phyloP scores from a whole-genome alignment of 1,139 yeast genomes.

The Hanseniaspora uvarum region DNA sequence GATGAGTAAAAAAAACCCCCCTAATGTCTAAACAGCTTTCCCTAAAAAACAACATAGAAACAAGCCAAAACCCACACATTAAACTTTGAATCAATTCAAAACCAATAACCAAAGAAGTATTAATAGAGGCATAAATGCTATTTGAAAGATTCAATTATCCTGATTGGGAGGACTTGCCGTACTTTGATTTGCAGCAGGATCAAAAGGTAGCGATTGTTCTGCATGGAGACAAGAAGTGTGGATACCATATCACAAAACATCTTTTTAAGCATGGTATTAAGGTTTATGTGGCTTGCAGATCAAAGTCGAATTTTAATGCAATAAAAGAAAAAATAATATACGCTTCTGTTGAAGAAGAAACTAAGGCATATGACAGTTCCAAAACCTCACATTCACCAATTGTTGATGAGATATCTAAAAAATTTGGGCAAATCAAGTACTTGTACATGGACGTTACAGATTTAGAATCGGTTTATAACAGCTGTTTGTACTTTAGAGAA shows the following conservation, averaged over 20 bases:
- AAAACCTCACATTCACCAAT: not conserved
- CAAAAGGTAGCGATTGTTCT: conserved; percentile 60
- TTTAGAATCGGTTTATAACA: conserved; percentile 47
- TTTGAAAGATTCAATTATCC: conserved; percentile 4
- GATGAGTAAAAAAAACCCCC: not conserved
- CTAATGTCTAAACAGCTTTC: not conserved
- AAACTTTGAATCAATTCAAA: too few relatives aligned
- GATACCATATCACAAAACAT: conserved; percentile 66
- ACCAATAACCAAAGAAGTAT: too few relatives aligned
- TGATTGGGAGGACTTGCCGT: conserved; percentile 30
- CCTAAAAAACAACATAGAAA: not conserved
- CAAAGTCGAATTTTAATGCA: conserved; percentile 33
- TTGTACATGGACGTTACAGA: conserved; percentile 55
- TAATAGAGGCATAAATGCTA: not conserved
- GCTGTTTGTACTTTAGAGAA: conserved; percentile 41
- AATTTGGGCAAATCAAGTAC: conserved; percentile 49
- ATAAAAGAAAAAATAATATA: conserved; percentile 45
- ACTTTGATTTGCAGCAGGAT: conserved; percentile 31
- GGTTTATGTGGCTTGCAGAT: conserved; percentile 66
- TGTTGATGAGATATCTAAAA: conserved; percentile 22
- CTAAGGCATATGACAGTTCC: conserved; percentile 25
- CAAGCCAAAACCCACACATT: too few relatives aligned
- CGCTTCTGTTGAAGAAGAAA: conserved; percentile 43
- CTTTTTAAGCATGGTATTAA: conserved; percentile 67
- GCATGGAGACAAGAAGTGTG: conserved; percentile 74